A percentile compares a stretch with the other conserved stretches of the same genome.
phyloP scores from a whole-genome alignment of 257 asterid genomes.

The Rhazya stricta region DNA sequence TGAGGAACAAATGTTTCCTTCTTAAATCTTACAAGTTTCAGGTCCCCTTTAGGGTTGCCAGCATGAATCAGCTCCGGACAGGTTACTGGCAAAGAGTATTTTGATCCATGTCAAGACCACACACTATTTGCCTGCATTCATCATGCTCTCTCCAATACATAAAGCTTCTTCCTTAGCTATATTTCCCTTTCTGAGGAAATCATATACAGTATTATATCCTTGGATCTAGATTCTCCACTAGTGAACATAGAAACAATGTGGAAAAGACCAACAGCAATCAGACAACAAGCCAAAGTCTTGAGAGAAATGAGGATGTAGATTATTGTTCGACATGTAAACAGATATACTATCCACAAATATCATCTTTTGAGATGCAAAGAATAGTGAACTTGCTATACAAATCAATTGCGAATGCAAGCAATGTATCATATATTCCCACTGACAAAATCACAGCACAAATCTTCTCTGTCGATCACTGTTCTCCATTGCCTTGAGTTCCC shows the following conservation, averaged over 20 bases:
- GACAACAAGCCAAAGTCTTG: background rate
- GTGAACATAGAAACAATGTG: background rate
- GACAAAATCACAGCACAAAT: background rate
- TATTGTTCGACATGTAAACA: background rate
- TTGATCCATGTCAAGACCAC: too few relatives aligned
- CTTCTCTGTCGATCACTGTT: conserved; percentile 5
- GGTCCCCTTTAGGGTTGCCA: too few relatives aligned
- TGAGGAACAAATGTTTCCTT: too few relatives aligned
- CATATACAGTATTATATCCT: too few relatives aligned
- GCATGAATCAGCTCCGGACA: too few relatives aligned
- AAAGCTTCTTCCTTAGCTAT: too few relatives aligned
- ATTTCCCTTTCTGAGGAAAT: too few relatives aligned
- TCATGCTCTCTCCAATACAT: too few relatives aligned
- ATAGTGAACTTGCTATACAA: conserved; percentile 10
- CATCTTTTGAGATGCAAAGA: conserved; percentile 10
- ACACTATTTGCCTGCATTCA: too few relatives aligned
- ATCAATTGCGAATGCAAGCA: background rate
- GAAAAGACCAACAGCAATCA: background rate
- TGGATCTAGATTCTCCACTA: too few relatives aligned
- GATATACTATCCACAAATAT: background rate
- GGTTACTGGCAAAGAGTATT: too few relatives aligned
- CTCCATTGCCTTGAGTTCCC: conserved; percentile 34
- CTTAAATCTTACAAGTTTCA: too few relatives aligned
- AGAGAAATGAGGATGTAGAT: background rate
- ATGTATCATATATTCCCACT: conserved; percentile 3